Evolutionary conservation across 2,329 filamentous ascomycete species (phyloP).

Genomic region (Fusarium sarcochroum): DNA sequence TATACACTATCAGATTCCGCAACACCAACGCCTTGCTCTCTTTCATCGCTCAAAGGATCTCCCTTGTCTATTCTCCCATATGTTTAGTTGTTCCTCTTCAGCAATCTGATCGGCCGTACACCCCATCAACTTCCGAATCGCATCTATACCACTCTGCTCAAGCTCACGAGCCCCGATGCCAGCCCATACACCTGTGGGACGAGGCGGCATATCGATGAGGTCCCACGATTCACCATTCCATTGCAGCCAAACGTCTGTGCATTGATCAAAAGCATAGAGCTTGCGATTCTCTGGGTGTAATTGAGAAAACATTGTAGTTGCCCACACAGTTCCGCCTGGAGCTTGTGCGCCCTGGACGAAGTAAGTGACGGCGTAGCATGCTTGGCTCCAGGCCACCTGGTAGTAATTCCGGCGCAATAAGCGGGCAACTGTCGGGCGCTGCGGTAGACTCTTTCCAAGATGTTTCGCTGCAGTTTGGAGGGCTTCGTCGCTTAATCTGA

Average conservation of each 20-base stretch:
- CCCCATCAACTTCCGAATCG: conserved; percentile 1
- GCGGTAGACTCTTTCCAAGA: not conserved
- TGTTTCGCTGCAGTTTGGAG: not conserved
- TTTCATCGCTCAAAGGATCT: too few species aligned
- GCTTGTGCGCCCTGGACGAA: not conserved
- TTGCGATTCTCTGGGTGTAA: not conserved
- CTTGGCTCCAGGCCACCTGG: conserved; percentile 4
- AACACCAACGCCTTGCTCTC: too few species aligned
- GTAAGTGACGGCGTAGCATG: conserved; percentile 5
- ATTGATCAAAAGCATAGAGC: conserved; percentile 4
- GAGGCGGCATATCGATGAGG: not conserved
- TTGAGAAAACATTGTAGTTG: conserved; percentile 8
- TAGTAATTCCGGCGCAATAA: conserved; percentile 6
- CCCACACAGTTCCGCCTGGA: conserved; percentile 6
- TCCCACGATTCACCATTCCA: conserved; percentile 5
- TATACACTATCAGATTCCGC: too few species aligned
- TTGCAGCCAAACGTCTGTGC: not conserved
- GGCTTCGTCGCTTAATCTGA: not conserved
- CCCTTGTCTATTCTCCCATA: too few species aligned
- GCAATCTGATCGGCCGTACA: too few species aligned
- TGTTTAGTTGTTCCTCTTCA: too few species aligned
- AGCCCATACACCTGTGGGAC: not conserved
- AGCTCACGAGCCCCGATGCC: conserved; percentile 5
- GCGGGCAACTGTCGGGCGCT: not conserved
- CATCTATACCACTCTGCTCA: not conserved